Evolutionary conservation across 495 filamentous ascomycete genomes (phyloP).

Genomic region (Glutinoglossum americanum): DNA sequence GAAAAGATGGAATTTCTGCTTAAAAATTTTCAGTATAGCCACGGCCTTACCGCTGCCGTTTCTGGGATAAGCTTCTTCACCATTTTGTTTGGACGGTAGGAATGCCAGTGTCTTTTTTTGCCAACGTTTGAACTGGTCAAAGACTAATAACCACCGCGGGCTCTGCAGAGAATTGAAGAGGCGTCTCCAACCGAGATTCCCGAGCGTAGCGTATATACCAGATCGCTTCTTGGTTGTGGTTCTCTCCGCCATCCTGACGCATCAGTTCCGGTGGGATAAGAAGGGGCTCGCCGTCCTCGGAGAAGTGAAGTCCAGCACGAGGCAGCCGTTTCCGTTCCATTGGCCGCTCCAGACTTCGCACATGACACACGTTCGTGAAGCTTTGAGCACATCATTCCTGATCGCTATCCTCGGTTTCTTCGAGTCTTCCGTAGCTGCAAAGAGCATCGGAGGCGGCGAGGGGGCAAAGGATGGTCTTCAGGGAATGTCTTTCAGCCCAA

Average conservation of each 20-base stretch:
- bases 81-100: slow-evolving; percentile 67
- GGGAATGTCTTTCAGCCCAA: slow-evolving; percentile 64
- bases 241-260: slow-evolving; percentile 60
- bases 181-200: slow-evolving; percentile 58
- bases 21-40: slow-evolving; percentile 37
- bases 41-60: slow-evolving; percentile 52
- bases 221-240: slow-evolving; percentile 87
- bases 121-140: not conserved
- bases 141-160: slow-evolving; percentile 6
- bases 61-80: slow-evolving; percentile 61
- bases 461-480: slow-evolving; percentile 36
- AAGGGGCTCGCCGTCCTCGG: slow-evolving; percentile 70
- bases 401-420: slow-evolving; percentile 95
- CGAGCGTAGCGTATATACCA: slow-evolving; percentile 68
- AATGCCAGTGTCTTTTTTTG: slow-evolving; percentile 5
- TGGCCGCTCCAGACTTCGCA: slow-evolving; percentile 63
- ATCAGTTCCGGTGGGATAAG: slow-evolving; percentile 57
- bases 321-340: slow-evolving; percentile 50
- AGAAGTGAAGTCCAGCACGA: slow-evolving; percentile 44
- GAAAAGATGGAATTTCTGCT: slow-evolving; percentile 67
- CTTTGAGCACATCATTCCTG: slow-evolving; percentile 78
- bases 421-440: slow-evolving; percentile 93
- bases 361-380: slow-evolving; percentile 63
- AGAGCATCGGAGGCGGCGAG: slow-evolving; percentile 48
- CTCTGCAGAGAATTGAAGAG: slow-evolving; percentile 49